These are phyloP conservation scores for Talaromyces nanjingensis DNA, from an alignment of 495 filamentous ascomycete species.

Conservation along the genomic window DNA sequence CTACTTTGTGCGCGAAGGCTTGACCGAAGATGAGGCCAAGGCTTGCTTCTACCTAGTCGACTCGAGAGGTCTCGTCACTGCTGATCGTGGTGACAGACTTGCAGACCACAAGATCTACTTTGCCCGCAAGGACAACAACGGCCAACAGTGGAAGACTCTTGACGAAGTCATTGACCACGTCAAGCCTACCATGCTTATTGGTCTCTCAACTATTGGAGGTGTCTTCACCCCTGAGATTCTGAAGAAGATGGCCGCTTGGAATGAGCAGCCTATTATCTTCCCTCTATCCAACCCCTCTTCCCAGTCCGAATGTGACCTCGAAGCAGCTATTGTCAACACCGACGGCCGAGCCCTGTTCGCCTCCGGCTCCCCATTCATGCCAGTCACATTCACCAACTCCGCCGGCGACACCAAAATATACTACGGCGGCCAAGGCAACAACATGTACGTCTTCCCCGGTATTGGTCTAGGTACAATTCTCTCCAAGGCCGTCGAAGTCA, in stretches of 20 bases:
- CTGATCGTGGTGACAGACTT: conserved; percentile 87
- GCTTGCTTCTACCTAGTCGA: conserved; percentile 97
- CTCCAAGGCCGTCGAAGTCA: conserved; percentile 78
- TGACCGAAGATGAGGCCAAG: conserved; percentile 85
- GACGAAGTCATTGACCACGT: conserved; percentile 91
- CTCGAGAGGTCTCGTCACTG: conserved; percentile 90
- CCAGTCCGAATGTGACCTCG: conserved; percentile 96
- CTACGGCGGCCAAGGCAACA: conserved; percentile 87
- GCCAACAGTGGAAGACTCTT: conserved; percentile 81
- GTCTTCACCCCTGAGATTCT: conserved; percentile 88
- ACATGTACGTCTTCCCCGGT: conserved; percentile 96
- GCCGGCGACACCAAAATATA: conserved; percentile 60
- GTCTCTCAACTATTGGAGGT: conserved; percentile 87
- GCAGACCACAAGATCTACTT: conserved; percentile 99
- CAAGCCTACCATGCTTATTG: conserved; percentile 88
- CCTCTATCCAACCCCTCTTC: conserved; percentile 88
- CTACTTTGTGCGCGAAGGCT: conserved; percentile 86
- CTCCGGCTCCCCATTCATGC: conserved; percentile 86
- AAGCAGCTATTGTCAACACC: conserved; percentile 82
- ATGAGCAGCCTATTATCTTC: conserved; percentile 81
- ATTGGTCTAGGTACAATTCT: conserved; percentile 94
- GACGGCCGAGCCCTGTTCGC: conserved; percentile 89
- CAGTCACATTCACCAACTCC: conserved; percentile 51
- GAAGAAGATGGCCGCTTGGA: conserved; percentile 74
- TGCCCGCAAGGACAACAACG: conserved; percentile 84